These are phyloP conservation scores for Fraxinus dipetala DNA, from an alignment of 305 asterid genomes.

Conservation along the genomic window DNA sequence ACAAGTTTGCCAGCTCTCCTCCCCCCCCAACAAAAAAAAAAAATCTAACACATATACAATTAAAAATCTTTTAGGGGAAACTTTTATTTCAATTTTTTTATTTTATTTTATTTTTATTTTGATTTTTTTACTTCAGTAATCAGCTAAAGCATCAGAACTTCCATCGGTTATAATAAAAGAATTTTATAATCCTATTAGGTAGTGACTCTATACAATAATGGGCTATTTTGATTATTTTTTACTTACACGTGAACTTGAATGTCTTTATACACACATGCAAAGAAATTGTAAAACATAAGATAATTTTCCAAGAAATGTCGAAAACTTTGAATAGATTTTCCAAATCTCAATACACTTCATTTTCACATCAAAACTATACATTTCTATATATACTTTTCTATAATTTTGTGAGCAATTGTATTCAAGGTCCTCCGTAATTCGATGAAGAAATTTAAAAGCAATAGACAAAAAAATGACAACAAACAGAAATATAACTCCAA, in stretches of 20 bases:
- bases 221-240: background rate
- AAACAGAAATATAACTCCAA: background rate
- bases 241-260: background rate
- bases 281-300: background rate
- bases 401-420: background rate
- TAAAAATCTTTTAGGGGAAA: background rate
- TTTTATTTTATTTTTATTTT: background rate
- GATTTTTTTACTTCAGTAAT: background rate
- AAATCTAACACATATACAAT: background rate
- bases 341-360: background rate
- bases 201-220: background rate
- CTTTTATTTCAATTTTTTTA: background rate
- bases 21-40: too few relatives aligned
- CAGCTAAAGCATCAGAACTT: background rate
- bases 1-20: background rate
- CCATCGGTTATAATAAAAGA: too few relatives aligned
- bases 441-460: background rate
- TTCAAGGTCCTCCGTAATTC: background rate
- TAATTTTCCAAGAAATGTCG: slow-evolving; percentile 4
- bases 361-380: background rate
- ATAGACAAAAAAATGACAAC: background rate
- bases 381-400: background rate
- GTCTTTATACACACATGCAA: background rate
- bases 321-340: background rate
- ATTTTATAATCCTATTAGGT: background rate